phyloP scores from a whole-genome alignment of 2,329 filamentous ascomycete species.

The Aspergillus fijiensis region DNA sequence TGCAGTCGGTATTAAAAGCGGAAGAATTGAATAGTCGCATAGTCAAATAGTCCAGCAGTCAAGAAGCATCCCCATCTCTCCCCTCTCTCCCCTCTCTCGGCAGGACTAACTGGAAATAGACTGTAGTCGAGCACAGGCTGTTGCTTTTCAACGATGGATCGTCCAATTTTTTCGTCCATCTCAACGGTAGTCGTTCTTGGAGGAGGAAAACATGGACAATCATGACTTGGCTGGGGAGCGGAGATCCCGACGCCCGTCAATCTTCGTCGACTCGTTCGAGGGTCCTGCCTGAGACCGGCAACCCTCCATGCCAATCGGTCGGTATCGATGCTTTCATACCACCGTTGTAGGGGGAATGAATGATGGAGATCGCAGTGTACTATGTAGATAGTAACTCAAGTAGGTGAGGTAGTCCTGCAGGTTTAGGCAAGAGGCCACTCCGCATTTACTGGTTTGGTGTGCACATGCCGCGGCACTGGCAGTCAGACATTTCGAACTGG shows the following conservation, averaged over 20 bases:
- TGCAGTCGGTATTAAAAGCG: neutral
- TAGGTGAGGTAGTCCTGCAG: neutral
- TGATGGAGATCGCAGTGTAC: neutral
- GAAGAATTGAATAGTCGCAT: neutral
- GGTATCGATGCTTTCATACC: neutral
- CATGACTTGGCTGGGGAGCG: neutral
- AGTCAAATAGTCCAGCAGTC: neutral
- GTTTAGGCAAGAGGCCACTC: neutral
- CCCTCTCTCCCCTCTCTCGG: neutral
- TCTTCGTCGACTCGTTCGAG: neutral
- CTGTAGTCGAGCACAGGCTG: neutral
- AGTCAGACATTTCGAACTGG: neutral
- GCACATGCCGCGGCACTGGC: neutral
- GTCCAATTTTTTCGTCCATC: neutral
- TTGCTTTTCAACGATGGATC: neutral
- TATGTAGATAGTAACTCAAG: neutral
- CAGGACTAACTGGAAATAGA: neutral
- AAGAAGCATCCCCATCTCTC: neutral
- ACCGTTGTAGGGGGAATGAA: neutral
- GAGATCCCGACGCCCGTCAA: neutral
- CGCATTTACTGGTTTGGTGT: conserved; percentile 24
- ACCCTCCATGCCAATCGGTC: neutral
- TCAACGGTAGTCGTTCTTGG: neutral
- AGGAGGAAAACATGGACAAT: neutral
- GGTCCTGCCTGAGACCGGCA: neutral